Base-by-base conservation (phyloP, 441 rosid species). In the Rhodomyrtus psidioides region DNA sequence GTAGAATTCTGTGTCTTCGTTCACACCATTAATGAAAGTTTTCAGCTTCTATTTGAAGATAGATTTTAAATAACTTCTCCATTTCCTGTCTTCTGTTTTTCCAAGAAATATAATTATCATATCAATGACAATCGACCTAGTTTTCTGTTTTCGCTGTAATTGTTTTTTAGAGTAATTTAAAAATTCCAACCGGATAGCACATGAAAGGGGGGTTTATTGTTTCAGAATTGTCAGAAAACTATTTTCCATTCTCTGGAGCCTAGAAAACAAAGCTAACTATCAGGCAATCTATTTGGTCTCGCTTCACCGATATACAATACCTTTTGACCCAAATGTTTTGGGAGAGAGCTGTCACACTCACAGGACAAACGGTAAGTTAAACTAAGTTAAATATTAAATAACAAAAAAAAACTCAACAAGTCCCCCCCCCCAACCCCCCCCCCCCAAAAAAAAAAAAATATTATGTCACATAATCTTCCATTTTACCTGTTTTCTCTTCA, bases 81-180 rank as follows among this genome's bases (percentile, higher is more conserved):
- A 0, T 3, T 59, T 27, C 5, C 0, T 0, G 3, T 3, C 27
- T 59, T n/a, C 39, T 3, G 6, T 1, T 6, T 7, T 7, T 27
- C 7, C 70, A 15, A 59, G 21, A 59, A 27, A 27, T 27, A 27
- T 27, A 3, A n/a, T 58, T 12, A n/a, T 0, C 70, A n/a, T 59
- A 59, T 59, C 65, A 59, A 6, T 15, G 27, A 9, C 21, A 7
- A 59, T 58, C 8, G 5, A 26, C 62, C 1, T 57, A 26, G 16
- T 57, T 4, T 26, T 57, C 7, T 6, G 46, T 57, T n/a, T 4
- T 24, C 26, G 21, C 55, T 16, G 2, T 26, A 26, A 12, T 6
- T 12, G 0, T 26, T 8, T 12, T 58, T 5, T 3, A 2, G 26
- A n/a, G 17, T 5, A 26, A 5, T 26, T 6, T 5, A n/a, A 5